Conservation (phyloP, 345 rosid genomes). For the Mercurialis annua region DNA sequence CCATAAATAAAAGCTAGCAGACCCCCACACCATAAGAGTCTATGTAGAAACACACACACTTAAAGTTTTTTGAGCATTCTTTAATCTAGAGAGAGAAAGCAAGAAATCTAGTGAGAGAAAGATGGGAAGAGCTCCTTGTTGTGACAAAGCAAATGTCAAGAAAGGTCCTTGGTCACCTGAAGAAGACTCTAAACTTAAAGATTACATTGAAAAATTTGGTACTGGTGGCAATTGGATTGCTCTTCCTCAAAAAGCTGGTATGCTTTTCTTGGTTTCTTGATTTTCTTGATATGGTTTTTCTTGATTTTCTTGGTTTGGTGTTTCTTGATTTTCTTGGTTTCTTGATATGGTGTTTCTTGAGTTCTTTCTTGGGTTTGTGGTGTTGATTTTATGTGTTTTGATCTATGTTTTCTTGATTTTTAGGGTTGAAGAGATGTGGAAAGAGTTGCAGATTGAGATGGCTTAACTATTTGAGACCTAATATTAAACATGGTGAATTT, state of each 20-base stretch:
- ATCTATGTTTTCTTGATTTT: not conserved
- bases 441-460: slow-evolving; percentile 96
- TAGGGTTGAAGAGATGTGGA: slow-evolving; percentile 92
- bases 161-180: slow-evolving; percentile 98
- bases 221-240: slow-evolving; percentile 96
- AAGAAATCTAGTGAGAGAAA: slow-evolving; percentile 21
- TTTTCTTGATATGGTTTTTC: not conserved
- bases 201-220: slow-evolving; percentile 73
- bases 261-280: not conserved
- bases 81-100: slow-evolving; percentile 22
- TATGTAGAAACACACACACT: slow-evolving; percentile 20
- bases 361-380: not conserved
- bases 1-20: not conserved
- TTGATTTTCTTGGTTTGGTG: not conserved
- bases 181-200: slow-evolving; percentile 86
- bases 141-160: slow-evolving; percentile 95
- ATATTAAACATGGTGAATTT: slow-evolving; percentile 91
- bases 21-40: slow-evolving; percentile 12
- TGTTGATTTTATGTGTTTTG: slow-evolving; percentile 13
- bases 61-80: not conserved
- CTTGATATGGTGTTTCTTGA: not conserved
- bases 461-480: slow-evolving; percentile 94
- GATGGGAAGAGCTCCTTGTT: slow-evolving; percentile 98
- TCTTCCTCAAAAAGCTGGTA: slow-evolving; percentile 92
- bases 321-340: not conserved